phyloP scores from a whole-genome alignment of 2,329 filamentous ascomycete genomes.

The Pseudocercospora cruenta region DNA sequence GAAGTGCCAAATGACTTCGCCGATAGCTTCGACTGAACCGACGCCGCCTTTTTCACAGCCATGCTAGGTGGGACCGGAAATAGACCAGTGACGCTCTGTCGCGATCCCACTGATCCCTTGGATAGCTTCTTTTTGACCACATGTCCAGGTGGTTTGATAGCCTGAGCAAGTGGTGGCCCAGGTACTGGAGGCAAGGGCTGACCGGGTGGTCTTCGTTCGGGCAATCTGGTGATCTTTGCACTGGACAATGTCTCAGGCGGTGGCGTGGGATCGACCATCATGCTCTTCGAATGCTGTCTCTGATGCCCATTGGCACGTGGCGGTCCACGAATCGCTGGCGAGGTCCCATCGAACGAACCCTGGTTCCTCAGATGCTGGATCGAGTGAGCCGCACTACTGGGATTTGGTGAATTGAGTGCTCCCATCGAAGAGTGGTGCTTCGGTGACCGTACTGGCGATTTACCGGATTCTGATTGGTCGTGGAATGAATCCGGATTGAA shows the following conservation, averaged over 20 bases:
- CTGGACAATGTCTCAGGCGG: constrained; percentile 10
- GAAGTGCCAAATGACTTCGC: constrained; percentile 22
- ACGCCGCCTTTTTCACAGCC: constrained; percentile 13
- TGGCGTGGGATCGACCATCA: constrained; percentile 5
- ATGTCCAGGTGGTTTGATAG: constrained; percentile 6
- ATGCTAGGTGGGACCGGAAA: constrained; percentile 18
- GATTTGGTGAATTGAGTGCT: constrained; percentile 21
- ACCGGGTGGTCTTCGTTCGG: constrained; percentile 15
- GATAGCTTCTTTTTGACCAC: constrained; percentile 16
- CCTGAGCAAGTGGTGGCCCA: constrained; percentile 14
- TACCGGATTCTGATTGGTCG: background rate
- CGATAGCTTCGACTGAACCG: constrained; percentile 19
- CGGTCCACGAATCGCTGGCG: constrained; percentile 1
- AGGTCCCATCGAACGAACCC: constrained; percentile 1
- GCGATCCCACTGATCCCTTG: constrained; percentile 10
- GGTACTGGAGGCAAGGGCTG: constrained; percentile 21
- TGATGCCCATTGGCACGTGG: background rate
- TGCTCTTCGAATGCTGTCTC: constrained; percentile 4
- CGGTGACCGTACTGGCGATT: constrained; percentile 14
- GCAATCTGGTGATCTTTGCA: constrained; percentile 7
- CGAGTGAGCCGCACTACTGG: constrained; percentile 18
- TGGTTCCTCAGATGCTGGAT: constrained; percentile 14
- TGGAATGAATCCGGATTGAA: constrained; percentile 25
- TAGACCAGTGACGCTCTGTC: constrained; percentile 14
- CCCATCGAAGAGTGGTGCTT: constrained; percentile 31